Base-by-base conservation (phyloP, 768 basidiomycete species). In the Pleurotus citrinopileatus region DNA sequence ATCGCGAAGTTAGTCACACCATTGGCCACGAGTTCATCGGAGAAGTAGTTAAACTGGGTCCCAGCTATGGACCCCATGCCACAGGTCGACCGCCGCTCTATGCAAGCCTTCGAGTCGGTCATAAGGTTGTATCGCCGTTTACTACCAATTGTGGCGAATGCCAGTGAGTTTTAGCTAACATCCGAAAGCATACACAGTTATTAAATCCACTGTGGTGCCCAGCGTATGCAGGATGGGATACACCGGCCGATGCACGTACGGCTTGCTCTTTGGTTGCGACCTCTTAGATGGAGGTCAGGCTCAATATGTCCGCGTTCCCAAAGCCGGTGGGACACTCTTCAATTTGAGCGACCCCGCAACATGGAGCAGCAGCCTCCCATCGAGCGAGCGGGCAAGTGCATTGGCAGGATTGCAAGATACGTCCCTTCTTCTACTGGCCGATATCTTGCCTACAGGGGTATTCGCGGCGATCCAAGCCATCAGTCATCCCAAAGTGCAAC, bases 61-160 rank as follows among this genome's bases (percentile, higher is more conserved):
- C 76, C 20, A 84, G 71, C 60, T 91, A 82, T 61, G 71, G 71
- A 3, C 44, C 67, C 5, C 60, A 68, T 5, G 67, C 61, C 3
- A 29, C 15, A 15, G 81, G 76, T 40, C 74, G 89, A 43, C 87
- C 89, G 1, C 62, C 65, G 22, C 70, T 89, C 15, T 91, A 91
- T 57, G 73, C 82, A 0, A 79, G 70, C 20, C 74, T 92, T 51
- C 80, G 76, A 52, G 67, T 89, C 4, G 89, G 89, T 4, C 86
- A 92, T 63, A 87, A 83, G 61, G 86, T 92, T 12, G 83, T 92
- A 20, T 83, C 88, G 1, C 87, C 91, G 2, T 92, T 91, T 67
- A 89, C 89, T 0, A 76, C 80, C n/a, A 88, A 82, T 45, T 93
- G 91, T 59, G 86, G 84, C n/a, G 89, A 91, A 63, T 93, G 91